Evolutionary conservation across 2,329 filamentous ascomycete species (phyloP).

Genomic region (Knufia fluminis): DNA sequence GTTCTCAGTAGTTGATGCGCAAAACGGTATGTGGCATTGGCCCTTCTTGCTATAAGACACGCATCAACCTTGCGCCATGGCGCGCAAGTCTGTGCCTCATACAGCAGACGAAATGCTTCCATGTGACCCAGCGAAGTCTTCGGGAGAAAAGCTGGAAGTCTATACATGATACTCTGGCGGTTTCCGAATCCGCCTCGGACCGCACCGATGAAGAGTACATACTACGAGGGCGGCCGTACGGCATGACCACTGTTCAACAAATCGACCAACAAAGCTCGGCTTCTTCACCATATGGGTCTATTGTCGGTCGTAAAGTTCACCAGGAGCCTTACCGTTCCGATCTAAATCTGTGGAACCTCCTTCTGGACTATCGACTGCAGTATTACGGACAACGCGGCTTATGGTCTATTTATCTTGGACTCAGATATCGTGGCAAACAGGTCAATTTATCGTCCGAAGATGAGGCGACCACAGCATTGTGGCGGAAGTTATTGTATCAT

Average conservation of each 20-base stretch:
- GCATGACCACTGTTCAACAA: constrained; percentile 25
- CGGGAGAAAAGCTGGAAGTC: too few species aligned
- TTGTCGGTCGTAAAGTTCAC: constrained; percentile 33
- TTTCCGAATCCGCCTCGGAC: too few species aligned
- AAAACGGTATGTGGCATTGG: neutral
- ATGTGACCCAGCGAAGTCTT: too few species aligned
- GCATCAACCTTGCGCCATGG: neutral
- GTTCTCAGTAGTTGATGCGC: neutral
- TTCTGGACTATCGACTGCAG: constrained; percentile 36
- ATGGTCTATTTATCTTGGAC: constrained; percentile 31
- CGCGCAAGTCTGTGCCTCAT: too few species aligned
- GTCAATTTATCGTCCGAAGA: constrained; percentile 17
- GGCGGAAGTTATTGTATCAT: constrained; percentile 17
- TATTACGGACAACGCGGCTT: constrained; percentile 35
- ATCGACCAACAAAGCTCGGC: constrained; percentile 36
- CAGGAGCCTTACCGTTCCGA: constrained; percentile 26
- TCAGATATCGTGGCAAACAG: constrained; percentile 16
- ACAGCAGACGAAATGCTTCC: too few species aligned
- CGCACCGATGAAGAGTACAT: neutral
- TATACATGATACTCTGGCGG: too few species aligned
- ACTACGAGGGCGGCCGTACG: constrained; percentile 15
- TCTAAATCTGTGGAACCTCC: constrained; percentile 36
- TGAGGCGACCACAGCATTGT: constrained; percentile 13
- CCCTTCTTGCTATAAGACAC: neutral
- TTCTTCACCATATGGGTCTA: constrained; percentile 25